These are phyloP conservation scores for Cryptococcus neoformans DNA, from an alignment of 1,284 basidiomycete genomes.

Conservation along the genomic window DNA sequence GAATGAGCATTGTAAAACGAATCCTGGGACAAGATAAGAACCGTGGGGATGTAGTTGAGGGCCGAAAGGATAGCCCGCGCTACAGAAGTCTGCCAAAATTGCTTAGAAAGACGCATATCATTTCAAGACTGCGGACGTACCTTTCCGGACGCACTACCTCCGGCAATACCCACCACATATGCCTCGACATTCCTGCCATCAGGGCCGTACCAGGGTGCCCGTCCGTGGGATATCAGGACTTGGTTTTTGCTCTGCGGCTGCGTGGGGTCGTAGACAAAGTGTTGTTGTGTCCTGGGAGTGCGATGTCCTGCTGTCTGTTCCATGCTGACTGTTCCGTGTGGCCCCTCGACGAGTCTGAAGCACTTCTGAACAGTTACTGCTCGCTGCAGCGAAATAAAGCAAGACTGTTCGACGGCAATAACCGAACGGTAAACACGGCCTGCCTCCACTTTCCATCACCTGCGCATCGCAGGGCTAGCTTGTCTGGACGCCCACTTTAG, in stretches of 20 bases:
- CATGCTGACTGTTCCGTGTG: neutral
- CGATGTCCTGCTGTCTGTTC: neutral
- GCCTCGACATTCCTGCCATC: slow-evolving; percentile 65
- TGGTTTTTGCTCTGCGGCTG: slow-evolving; percentile 61
- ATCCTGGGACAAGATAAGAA: slow-evolving; percentile 81
- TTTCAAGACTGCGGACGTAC: slow-evolving; percentile 50
- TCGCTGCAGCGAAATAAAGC: too few species aligned
- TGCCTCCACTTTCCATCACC: too few species aligned
- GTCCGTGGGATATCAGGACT: slow-evolving; percentile 72
- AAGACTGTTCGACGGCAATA: too few species aligned
- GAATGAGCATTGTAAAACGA: slow-evolving; percentile 86
- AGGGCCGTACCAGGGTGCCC: slow-evolving; percentile 59
- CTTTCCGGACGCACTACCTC: slow-evolving; percentile 92
- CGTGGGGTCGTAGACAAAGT: neutral
- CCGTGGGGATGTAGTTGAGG: slow-evolving; percentile 78
- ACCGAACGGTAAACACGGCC: too few species aligned
- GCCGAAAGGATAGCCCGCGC: slow-evolving; percentile 78
- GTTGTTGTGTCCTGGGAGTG: neutral
- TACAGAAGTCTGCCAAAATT: slow-evolving; percentile 72
- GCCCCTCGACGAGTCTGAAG: too few species aligned
- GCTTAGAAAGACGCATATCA: neutral
- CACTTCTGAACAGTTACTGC: too few species aligned
- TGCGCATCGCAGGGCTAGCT: too few species aligned
- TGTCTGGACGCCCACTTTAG: too few species aligned
- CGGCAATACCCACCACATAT: slow-evolving; percentile 92